These are phyloP conservation scores for Colletotrichum cuscutae DNA, from an alignment of 2,329 filamentous ascomycete species.

Conservation along the genomic window DNA sequence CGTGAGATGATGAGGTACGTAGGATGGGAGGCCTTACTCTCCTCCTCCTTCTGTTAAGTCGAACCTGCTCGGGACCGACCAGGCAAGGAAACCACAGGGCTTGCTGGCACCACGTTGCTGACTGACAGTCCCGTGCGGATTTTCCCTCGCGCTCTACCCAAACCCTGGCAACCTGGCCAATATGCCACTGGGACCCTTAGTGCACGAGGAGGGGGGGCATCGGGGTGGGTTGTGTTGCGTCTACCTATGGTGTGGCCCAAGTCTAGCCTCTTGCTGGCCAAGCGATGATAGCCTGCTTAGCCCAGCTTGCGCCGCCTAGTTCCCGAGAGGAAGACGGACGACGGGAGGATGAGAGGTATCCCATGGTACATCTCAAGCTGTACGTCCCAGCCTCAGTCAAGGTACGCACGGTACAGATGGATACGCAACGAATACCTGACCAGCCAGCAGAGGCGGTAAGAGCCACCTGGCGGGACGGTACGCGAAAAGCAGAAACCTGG, in stretches of 20 bases:
- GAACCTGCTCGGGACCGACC: conserved; percentile 9
- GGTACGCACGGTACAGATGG: neutral
- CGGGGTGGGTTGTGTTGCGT: conserved; percentile 18
- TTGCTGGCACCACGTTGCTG: conserved; percentile 42
- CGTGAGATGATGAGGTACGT: neutral
- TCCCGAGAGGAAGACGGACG: neutral
- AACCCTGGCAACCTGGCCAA: conserved; percentile 28
- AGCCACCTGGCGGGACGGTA: neutral
- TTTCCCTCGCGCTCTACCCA: conserved; percentile 31
- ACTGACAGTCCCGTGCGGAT: conserved; percentile 39
- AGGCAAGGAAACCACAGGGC: conserved; percentile 18
- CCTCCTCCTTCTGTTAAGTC: neutral
- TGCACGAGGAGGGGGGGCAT: conserved; percentile 2
- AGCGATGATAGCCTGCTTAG: conserved; percentile 15
- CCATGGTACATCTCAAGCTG: neutral
- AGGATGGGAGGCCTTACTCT: neutral
- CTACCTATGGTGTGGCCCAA: conserved; percentile 13
- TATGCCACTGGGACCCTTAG: conserved; percentile 22
- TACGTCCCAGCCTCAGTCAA: neutral
- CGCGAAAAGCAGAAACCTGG: neutral
- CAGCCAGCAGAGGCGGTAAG: conserved; percentile 5
- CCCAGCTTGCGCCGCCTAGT: conserved; percentile 9
- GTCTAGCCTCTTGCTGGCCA: conserved; percentile 14
- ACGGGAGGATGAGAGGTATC: neutral
- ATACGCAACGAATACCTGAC: neutral